Percentiles rank a stretch among this genome's conserved stretches.
phyloP scores from a whole-genome alignment of 1,139 yeast species.

The Pichia sp. region DNA sequence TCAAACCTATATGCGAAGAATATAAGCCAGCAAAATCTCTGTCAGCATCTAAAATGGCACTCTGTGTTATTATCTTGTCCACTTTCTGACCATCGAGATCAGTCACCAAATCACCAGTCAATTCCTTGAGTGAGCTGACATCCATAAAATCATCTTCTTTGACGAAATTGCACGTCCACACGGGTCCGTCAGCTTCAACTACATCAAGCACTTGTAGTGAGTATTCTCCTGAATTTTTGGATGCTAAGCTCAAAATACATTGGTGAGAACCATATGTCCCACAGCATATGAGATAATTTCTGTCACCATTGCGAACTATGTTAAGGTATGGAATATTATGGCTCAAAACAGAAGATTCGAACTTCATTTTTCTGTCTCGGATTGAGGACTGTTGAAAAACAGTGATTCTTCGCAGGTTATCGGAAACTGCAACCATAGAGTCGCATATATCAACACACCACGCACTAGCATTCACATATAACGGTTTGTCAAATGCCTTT shows the following conservation, averaged over 20 bases:
- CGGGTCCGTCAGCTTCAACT: constrained; percentile 51
- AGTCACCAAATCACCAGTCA: constrained; percentile 39
- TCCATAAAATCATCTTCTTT: constrained; percentile 41
- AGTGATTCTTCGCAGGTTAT: constrained; percentile 36
- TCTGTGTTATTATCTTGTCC: constrained; percentile 34
- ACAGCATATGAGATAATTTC: constrained; percentile 36
- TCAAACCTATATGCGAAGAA: constrained; percentile 45
- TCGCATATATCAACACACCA: constrained; percentile 59
- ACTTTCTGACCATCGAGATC: neutral
- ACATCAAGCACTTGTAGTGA: constrained; percentile 18
- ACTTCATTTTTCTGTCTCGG: constrained; percentile 4
- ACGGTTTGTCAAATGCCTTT: neutral
- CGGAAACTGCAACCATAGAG: constrained; percentile 49
- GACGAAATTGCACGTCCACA: constrained; percentile 33
- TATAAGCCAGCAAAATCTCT: constrained; percentile 34
- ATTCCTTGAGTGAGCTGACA: constrained; percentile 45
- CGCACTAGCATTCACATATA: constrained; percentile 35
- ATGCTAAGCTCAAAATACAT: constrained; percentile 27
- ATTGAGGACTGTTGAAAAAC: neutral
- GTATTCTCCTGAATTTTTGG: constrained; percentile 23
- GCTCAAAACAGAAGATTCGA: constrained; percentile 41
- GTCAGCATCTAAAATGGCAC: constrained; percentile 36
- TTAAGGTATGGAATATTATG: constrained; percentile 61
- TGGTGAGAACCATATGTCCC: constrained; percentile 45
- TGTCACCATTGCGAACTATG: constrained; percentile 32